A percentile compares a stretch with the other conserved stretches of the same genome.
phyloP scores from a whole-genome alignment of 2,329 filamentous ascomycete genomes.

The Neonectria neomacrospora region DNA sequence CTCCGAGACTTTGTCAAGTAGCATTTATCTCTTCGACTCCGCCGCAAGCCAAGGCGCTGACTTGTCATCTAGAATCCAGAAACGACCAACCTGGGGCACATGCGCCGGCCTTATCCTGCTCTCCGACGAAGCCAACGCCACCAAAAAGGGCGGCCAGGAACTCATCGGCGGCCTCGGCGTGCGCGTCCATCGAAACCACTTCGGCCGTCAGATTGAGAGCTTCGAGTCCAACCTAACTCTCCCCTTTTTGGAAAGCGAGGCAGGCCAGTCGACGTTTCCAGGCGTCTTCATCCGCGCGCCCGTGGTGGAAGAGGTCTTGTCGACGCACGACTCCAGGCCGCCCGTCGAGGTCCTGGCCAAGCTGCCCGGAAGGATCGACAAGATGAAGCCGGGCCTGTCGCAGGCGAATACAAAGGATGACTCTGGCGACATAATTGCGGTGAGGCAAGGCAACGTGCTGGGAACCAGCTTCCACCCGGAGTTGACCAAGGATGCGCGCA shows the following conservation, averaged over 20 bases:
- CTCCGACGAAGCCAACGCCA: slow-evolving; percentile 85
- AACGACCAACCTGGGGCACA: slow-evolving; percentile 93
- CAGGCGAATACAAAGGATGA: slow-evolving; percentile 53
- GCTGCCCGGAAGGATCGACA: slow-evolving; percentile 55
- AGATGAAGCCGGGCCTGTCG: slow-evolving; percentile 52
- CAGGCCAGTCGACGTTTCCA: slow-evolving; percentile 65
- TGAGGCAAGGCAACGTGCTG: slow-evolving; percentile 90
- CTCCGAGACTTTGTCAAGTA: slow-evolving; percentile 92
- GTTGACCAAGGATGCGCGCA: slow-evolving; percentile 85
- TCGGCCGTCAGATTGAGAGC: slow-evolving; percentile 91
- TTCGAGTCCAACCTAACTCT: slow-evolving; percentile 82
- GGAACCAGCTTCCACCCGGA: slow-evolving; percentile 97
- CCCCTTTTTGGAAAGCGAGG: slow-evolving; percentile 75
- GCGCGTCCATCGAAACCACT: slow-evolving; percentile 92
- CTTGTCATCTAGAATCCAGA: slow-evolving; percentile 65
- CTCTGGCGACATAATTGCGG: slow-evolving; percentile 84
- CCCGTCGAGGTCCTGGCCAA: slow-evolving; percentile 63
- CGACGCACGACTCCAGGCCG: slow-evolving; percentile 44
- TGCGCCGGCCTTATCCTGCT: slow-evolving; percentile 95
- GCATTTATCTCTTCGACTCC: slow-evolving; percentile 43
- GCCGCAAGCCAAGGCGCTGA: background rate
- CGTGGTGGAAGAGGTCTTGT: slow-evolving; percentile 84
- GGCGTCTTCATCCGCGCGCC: slow-evolving; percentile 95
- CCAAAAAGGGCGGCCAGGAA: slow-evolving; percentile 91
- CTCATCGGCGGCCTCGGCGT: slow-evolving; percentile 93